phyloP scores from a whole-genome alignment of 306 rosid genomes.

The Begonia masoniana region DNA sequence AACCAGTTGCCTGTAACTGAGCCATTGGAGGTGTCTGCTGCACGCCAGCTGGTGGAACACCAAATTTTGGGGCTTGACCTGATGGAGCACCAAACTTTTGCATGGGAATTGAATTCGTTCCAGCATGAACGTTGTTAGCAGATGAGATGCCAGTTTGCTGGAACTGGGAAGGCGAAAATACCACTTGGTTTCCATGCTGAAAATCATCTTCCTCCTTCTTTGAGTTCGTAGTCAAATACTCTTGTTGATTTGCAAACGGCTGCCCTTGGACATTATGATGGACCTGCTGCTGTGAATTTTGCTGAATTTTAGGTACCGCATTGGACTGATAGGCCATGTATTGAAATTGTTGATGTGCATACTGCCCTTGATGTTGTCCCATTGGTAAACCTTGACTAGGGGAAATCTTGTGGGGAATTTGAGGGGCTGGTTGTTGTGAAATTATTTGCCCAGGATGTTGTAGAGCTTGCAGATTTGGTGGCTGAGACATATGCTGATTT shows the following conservation, averaged over 20 bases:
- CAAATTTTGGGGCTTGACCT: conserved; percentile 49
- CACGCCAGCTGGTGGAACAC: conserved; percentile 32
- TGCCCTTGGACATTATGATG: conserved; percentile 43
- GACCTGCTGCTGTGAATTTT: conserved; percentile 36
- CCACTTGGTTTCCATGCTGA: conserved; percentile 57
- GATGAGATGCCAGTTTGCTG: conserved; percentile 46
- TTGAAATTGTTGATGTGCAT: conserved; percentile 47
- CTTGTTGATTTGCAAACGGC: conserved; percentile 50
- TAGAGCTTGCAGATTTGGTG: conserved; percentile 10
- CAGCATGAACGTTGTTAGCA: conserved; percentile 40
- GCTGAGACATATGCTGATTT: conserved; percentile 14
- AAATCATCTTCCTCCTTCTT: conserved; percentile 50
- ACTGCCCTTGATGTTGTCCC: conserved; percentile 49
- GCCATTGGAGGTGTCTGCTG: conserved; percentile 47
- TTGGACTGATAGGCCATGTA: conserved; percentile 61
- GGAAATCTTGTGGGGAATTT: conserved; percentile 37
- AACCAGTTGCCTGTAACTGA: conserved; percentile 46
- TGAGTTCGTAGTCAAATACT: conserved; percentile 26
- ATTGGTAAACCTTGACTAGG: conserved; percentile 44
- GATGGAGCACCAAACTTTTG: conserved; percentile 42
- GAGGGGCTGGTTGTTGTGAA: conserved; percentile 27
- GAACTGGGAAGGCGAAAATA: conserved; percentile 63
- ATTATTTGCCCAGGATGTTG: conserved; percentile 52
- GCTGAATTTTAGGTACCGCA: conserved; percentile 40
- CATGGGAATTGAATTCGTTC: conserved; percentile 36